Percentiles rank a stretch among this genome's conserved stretches.
phyloP scores from a whole-genome alignment of 306 rosid genomes.

The Casuarina cunninghamiana region DNA sequence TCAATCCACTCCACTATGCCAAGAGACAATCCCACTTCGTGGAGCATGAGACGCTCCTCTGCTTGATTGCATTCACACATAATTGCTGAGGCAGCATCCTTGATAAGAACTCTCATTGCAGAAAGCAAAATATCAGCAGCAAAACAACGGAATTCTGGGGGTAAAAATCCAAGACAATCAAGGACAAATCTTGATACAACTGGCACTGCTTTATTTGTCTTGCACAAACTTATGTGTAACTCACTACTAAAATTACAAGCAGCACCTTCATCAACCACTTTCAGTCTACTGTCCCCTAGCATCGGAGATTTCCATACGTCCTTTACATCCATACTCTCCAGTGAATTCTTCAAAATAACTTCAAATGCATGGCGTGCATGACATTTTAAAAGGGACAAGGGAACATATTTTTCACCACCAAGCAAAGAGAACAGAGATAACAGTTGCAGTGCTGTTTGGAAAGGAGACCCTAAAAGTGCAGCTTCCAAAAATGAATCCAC shows the following conservation, averaged over 20 bases:
- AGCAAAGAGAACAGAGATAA: conserved; percentile 61
- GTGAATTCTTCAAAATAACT: conserved; percentile 54
- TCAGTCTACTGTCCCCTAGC: conserved; percentile 39
- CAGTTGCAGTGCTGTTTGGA: conserved; percentile 70
- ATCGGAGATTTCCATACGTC: conserved; percentile 34
- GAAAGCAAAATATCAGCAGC: conserved; percentile 71
- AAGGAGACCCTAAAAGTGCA: conserved; percentile 74
- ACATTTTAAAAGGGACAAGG: conserved; percentile 72
- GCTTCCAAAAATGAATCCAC: conserved; percentile 78
- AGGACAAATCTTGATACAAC: conserved; percentile 66
- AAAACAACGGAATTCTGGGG: conserved; percentile 67
- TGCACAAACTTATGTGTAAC: conserved; percentile 38
- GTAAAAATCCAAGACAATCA: conserved; percentile 70
- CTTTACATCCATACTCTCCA: conserved; percentile 43
- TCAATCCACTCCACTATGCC: conserved; percentile 82
- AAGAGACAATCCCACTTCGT: conserved; percentile 75
- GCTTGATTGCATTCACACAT: conserved; percentile 61
- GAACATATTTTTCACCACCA: conserved; percentile 76
- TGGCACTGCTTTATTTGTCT: conserved; percentile 44
- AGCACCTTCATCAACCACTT: conserved; percentile 26
- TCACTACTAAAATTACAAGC: conserved; percentile 38
- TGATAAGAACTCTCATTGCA: conserved; percentile 72
- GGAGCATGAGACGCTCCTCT: conserved; percentile 82
- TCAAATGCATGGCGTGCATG: conserved; percentile 72
- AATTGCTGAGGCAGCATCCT: conserved; percentile 73